Conservation (phyloP, 2,329 filamentous ascomycete genomes). For the Dactylellina sp. region DNA sequence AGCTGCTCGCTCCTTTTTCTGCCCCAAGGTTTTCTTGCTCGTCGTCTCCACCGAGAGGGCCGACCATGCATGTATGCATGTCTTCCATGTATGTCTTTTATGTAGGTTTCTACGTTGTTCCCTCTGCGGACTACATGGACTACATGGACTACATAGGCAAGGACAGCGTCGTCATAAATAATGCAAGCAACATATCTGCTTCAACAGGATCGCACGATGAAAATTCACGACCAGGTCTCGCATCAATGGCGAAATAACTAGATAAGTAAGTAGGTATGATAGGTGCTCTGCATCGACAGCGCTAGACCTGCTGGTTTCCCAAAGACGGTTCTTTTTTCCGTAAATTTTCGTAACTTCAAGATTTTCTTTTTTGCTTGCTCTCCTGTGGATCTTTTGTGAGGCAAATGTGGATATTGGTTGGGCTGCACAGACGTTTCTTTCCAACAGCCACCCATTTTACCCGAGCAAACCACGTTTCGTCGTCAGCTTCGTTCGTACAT, state of each 20-base stretch:
- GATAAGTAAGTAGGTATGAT: too few relatives aligned
- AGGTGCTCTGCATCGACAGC: slow-evolving; percentile 4
- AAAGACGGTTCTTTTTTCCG: slow-evolving; percentile 24
- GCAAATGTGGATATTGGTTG: slow-evolving; percentile 26
- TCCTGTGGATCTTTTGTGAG: background rate
- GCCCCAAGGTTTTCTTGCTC: slow-evolving; percentile 15
- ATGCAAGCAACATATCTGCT: slow-evolving; percentile 21
- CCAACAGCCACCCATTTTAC: slow-evolving; percentile 41
- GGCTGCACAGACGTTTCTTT: slow-evolving; percentile 49
- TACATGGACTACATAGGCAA: slow-evolving; percentile 1
- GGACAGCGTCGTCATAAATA: slow-evolving; percentile 37
- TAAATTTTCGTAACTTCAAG: slow-evolving; percentile 34
- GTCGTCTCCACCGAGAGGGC: slow-evolving; percentile 12
- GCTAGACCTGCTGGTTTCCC: slow-evolving; percentile 31
- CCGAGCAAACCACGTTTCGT: slow-evolving; percentile 55
- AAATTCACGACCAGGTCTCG: slow-evolving; percentile 15
- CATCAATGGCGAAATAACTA: slow-evolving; percentile 30
- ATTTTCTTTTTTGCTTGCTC: slow-evolving; percentile 8
- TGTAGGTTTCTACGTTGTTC: too few relatives aligned
- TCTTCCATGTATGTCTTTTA: too few relatives aligned
- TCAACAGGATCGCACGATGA: slow-evolving; percentile 32
- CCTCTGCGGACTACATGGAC: too few relatives aligned
- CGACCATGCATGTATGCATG: slow-evolving; percentile 27
- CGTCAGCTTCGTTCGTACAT: slow-evolving; percentile 15
- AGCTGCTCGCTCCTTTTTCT: slow-evolving; percentile 5